Evolutionary conservation across 495 filamentous ascomycete species (phyloP).

Genomic region (Glarea lozoyensis): DNA sequence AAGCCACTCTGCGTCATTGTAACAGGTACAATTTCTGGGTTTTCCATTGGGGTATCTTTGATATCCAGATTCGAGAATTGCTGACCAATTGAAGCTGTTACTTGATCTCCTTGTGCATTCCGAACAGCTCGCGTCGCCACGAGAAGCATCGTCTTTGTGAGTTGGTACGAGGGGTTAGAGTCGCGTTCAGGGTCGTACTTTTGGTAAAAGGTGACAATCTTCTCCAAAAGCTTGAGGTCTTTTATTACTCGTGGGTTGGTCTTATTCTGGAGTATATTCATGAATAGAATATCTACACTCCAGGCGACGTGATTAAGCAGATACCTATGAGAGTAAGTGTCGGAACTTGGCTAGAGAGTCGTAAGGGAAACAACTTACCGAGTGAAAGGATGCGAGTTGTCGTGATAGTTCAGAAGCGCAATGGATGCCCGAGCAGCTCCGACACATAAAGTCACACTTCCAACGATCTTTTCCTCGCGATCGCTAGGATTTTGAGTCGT

Average conservation of each 20-base stretch:
- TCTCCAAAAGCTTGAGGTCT: background rate
- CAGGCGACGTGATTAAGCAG: constrained; percentile 5
- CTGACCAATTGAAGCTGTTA: background rate
- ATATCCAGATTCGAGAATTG: background rate
- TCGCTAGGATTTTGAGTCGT: background rate
- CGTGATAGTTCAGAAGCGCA: constrained; percentile 2
- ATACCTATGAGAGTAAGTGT: background rate
- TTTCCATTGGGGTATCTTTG: background rate
- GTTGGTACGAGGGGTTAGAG: background rate
- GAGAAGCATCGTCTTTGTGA: background rate
- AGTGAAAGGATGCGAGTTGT: background rate
- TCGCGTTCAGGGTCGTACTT: background rate
- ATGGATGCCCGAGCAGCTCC: constrained; percentile 3
- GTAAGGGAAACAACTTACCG: background rate
- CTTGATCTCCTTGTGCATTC: background rate
- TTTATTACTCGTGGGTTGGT: background rate
- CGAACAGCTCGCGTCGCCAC: background rate
- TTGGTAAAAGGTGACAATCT: constrained; percentile 1
- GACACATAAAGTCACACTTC: background rate
- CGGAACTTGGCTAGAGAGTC: background rate
- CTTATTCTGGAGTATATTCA: constrained; percentile 6
- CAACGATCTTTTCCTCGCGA: background rate
- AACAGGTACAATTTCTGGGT: no score
- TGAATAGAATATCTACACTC: constrained; percentile 7
- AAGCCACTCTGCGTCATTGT: background rate